phyloP scores from a whole-genome alignment of 345 rosid genomes.

The Melaleuca alternifolia region DNA sequence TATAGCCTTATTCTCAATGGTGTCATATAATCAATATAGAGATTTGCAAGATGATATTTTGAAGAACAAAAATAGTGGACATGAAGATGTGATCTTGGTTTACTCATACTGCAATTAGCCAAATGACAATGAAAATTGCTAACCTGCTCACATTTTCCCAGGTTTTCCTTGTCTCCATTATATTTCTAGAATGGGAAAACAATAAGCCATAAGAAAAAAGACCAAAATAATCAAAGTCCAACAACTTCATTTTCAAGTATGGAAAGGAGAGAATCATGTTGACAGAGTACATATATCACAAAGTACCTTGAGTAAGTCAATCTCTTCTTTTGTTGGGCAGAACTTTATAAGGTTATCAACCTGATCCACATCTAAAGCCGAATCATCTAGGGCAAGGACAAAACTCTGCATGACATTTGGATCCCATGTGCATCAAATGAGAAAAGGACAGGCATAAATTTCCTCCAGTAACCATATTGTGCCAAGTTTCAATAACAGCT shows the following conservation, averaged over 20 bases:
- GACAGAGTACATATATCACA: background rate
- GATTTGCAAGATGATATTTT: background rate
- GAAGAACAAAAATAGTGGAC: background rate
- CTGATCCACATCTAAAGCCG: constrained; percentile 75
- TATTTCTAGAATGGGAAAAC: constrained; percentile 34
- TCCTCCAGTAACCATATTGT: background rate
- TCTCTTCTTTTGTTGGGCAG: constrained; percentile 92
- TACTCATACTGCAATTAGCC: background rate
- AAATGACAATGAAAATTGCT: background rate
- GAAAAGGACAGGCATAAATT: background rate
- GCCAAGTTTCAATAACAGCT: background rate
- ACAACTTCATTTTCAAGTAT: background rate
- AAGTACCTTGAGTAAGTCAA: constrained; percentile 67
- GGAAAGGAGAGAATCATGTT: constrained; percentile 5
- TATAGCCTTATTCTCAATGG: background rate
- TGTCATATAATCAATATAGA: background rate
- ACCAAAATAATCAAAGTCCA: background rate
- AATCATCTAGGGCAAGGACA: constrained; percentile 74
- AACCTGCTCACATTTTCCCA: constrained; percentile 94
- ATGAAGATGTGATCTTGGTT: background rate
- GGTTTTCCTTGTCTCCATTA: constrained; percentile 73
- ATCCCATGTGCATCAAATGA: background rate
- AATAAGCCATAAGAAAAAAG: background rate
- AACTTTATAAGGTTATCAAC: constrained; percentile 89
- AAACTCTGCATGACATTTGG: constrained; percentile 31